Evolutionary conservation across 805 yeast species (phyloP).

Genomic region (Lipomyces chichibuensis): DNA sequence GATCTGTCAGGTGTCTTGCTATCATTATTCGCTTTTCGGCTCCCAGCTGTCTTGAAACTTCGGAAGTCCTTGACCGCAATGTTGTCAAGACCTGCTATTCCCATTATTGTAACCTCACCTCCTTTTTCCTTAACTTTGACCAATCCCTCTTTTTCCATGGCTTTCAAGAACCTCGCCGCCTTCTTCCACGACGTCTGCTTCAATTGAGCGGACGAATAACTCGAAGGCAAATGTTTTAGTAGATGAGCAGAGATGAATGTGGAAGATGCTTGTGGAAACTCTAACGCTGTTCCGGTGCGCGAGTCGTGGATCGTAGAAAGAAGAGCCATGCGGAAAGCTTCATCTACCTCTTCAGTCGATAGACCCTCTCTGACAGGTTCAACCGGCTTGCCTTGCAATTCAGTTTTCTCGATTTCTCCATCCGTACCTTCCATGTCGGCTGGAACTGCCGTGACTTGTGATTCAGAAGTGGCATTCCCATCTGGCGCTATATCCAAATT

Average conservation of each 20-base stretch:
- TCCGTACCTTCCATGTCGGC: background rate
- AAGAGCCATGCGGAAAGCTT: constrained; percentile 70
- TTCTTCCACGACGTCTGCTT: constrained; percentile 91
- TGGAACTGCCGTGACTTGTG: background rate
- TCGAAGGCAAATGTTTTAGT: constrained; percentile 67
- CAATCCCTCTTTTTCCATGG: constrained; percentile 77
- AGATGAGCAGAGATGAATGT: constrained; percentile 72
- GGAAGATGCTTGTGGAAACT: constrained; percentile 74
- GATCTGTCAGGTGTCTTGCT: constrained; percentile 22
- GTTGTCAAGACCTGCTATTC: constrained; percentile 53
- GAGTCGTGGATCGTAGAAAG: constrained; percentile 63
- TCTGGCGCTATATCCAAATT: background rate
- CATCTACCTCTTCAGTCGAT: constrained; percentile 66
- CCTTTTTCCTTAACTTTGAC: constrained; percentile 79
- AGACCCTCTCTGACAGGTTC: background rate
- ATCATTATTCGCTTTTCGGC: constrained; percentile 10
- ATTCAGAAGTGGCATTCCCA: background rate
- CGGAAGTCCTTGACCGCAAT: constrained; percentile 61
- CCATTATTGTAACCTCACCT: constrained; percentile 68
- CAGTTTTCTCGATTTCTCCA: background rate
- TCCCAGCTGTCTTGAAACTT: constrained; percentile 54
- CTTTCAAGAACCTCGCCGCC: constrained; percentile 78
- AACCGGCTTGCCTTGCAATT: background rate
- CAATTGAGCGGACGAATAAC: constrained; percentile 46
- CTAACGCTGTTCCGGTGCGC: constrained; percentile 45